Conservation (phyloP, 202 grass and related monocot species). For the Setaria italica region DNA sequence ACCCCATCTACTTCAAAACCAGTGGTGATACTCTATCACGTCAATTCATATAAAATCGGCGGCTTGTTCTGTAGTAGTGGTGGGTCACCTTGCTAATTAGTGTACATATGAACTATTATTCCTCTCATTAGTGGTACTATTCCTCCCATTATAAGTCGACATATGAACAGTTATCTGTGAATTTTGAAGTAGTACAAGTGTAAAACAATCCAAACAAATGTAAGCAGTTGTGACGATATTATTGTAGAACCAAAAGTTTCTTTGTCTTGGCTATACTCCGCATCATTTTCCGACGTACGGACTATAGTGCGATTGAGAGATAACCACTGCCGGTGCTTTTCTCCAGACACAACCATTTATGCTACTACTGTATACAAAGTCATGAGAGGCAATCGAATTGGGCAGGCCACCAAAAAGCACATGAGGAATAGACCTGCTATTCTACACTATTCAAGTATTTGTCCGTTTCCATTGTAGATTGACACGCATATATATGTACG, state of each 20-base stretch:
- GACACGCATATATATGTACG: neutral
- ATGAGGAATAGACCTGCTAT: neutral
- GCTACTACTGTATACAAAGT: neutral
- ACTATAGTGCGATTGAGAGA: neutral
- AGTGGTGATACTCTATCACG: too few relatives aligned
- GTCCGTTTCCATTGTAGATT: neutral
- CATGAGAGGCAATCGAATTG: neutral
- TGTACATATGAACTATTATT: too few relatives aligned
- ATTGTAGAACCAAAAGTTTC: neutral
- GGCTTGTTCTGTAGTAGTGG: too few relatives aligned
- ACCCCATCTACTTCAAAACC: too few relatives aligned
- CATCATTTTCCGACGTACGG: neutral
- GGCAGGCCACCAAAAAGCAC: neutral
- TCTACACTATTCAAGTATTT: neutral
- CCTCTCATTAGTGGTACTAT: too few relatives aligned
- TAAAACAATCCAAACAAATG: neutral
- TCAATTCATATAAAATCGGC: too few relatives aligned
- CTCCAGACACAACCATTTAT: neutral
- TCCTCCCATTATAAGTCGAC: too few relatives aligned
- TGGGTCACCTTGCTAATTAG: too few relatives aligned
- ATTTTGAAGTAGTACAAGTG: too few relatives aligned
- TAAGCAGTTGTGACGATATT: neutral
- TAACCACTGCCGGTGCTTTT: neutral
- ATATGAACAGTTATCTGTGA: too few relatives aligned
- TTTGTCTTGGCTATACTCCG: neutral